phyloP scores from a whole-genome alignment of 1,284 basidiomycete species.

The Microbotryum silenes-acaulis region DNA sequence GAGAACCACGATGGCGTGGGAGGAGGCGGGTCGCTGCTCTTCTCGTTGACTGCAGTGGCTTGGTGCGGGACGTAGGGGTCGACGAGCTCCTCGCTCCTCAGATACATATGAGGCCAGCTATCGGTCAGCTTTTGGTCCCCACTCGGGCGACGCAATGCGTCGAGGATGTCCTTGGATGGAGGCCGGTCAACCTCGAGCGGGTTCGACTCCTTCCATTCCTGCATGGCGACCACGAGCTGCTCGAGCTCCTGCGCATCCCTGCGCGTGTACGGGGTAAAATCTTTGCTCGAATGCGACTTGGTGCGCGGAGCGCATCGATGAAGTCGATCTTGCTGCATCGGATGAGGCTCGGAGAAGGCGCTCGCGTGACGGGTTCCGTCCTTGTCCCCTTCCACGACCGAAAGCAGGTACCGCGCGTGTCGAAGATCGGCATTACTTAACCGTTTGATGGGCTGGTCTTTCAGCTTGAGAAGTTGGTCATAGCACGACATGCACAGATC shows the following conservation, averaged over 20 bases:
- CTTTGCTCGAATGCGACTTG: constrained; percentile 27
- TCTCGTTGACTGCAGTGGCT: not conserved
- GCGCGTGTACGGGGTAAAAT: constrained; percentile 72
- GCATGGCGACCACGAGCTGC: constrained; percentile 60
- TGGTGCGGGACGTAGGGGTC: constrained; percentile 5
- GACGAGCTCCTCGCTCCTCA: constrained; percentile 14
- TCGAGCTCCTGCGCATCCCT: constrained; percentile 61
- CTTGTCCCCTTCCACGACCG: not conserved
- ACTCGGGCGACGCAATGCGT: constrained; percentile 23
- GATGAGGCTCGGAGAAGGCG: not conserved
- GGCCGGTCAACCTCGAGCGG: constrained; percentile 25
- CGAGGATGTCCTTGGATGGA: not conserved
- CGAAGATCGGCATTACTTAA: constrained; percentile 25
- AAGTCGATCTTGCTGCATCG: not conserved
- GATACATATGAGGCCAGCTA: constrained; percentile 9
- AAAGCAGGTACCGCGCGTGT: too few relatives aligned
- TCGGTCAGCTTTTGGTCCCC: constrained; percentile 32
- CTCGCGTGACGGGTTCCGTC: not conserved
- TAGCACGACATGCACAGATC: constrained; percentile 83
- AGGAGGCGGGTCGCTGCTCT: not conserved
- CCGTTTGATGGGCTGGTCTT: constrained; percentile 44
- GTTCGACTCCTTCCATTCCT: constrained; percentile 45
- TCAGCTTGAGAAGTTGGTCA: constrained; percentile 57
- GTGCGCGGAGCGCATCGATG: not conserved
- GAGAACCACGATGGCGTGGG: not conserved